Percentiles rank a stretch among this genome's conserved stretches.
phyloP scores from a whole-genome alignment of 2,329 filamentous ascomycete species.

The Whalleya microplaca region DNA sequence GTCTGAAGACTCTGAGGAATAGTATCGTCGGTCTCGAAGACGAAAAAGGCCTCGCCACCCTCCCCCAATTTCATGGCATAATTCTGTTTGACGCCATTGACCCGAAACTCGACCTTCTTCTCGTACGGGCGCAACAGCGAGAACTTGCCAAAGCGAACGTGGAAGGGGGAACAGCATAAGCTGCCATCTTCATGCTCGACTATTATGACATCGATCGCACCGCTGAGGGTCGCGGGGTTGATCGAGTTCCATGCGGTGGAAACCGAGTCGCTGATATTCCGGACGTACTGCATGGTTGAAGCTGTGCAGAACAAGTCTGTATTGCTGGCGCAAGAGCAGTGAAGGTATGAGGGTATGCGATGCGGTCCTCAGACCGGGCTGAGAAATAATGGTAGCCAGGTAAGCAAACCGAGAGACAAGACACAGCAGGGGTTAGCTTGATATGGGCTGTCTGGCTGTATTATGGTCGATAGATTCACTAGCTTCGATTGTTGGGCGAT shows the following conservation, averaged over 20 bases:
- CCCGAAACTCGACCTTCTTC: constrained; percentile 97
- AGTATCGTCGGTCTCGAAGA: constrained; percentile 91
- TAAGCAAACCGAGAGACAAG: background rate
- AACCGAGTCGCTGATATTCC: constrained; percentile 91
- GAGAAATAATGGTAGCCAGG: background rate
- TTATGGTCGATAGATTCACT: background rate
- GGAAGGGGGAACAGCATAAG: constrained; percentile 92
- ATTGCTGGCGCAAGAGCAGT: background rate
- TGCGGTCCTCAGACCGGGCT: constrained; percentile 17
- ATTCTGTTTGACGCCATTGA: constrained; percentile 89
- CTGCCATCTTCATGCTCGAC: constrained; percentile 93
- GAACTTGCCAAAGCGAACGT: constrained; percentile 99
- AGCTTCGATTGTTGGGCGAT: background rate
- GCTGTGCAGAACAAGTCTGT: background rate
- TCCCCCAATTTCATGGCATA: constrained; percentile 99
- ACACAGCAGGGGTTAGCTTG: background rate
- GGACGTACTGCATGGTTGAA: constrained; percentile 88
- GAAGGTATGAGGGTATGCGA: background rate
- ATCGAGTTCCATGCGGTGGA: constrained; percentile 99
- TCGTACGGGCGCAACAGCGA: constrained; percentile 92
- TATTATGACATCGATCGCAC: constrained; percentile 98
- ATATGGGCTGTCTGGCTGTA: too few species aligned
- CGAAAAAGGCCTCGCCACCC: constrained; percentile 97
- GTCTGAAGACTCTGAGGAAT: constrained; percentile 95
- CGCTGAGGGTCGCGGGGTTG: constrained; percentile 95